These are phyloP conservation scores for Boletus tomentosulus DNA, from an alignment of 768 basidiomycete genomes.

Conservation along the genomic window DNA sequence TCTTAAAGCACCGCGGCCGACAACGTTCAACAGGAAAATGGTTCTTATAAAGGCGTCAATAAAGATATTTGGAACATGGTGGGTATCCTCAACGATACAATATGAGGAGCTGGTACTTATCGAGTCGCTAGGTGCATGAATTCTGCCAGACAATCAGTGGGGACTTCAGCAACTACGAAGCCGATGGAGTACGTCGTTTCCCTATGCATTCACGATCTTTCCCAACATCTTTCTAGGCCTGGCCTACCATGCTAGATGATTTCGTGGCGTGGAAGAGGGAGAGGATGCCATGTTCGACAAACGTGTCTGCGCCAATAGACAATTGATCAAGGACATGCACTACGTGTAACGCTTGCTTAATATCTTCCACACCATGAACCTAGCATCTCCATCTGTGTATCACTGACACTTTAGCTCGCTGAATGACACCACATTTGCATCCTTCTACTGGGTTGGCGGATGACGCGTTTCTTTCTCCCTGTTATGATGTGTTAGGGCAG, in stretches of 20 bases:
- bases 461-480: not conserved
- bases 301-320: not conserved
- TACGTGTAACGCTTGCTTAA: constrained; percentile 15
- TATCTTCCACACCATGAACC: constrained; percentile 8
- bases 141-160: constrained; percentile 64
- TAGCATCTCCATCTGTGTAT: constrained; percentile 10
- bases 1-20: not conserved
- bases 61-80: constrained; percentile 89
- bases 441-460: not conserved
- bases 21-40: constrained; percentile 34
- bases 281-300: constrained; percentile 9
- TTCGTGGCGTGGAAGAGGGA: constrained; percentile 65
- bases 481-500: not conserved
- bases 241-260: constrained; percentile 80
- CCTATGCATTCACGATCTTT: not conserved
- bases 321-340: constrained; percentile 9
- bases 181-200: constrained; percentile 60
- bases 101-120: not conserved
- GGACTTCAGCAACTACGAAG: constrained; percentile 63
- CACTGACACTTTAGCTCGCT: not conserved
- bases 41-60: constrained; percentile 71
- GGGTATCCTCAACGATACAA: constrained; percentile 13
- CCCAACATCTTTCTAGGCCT: constrained; percentile 47
- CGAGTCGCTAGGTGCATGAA: constrained; percentile 56
- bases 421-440: not conserved